These are phyloP conservation scores for Alliaria petiolata DNA, from an alignment of 345 rosid genomes.

Conservation along the genomic window DNA sequence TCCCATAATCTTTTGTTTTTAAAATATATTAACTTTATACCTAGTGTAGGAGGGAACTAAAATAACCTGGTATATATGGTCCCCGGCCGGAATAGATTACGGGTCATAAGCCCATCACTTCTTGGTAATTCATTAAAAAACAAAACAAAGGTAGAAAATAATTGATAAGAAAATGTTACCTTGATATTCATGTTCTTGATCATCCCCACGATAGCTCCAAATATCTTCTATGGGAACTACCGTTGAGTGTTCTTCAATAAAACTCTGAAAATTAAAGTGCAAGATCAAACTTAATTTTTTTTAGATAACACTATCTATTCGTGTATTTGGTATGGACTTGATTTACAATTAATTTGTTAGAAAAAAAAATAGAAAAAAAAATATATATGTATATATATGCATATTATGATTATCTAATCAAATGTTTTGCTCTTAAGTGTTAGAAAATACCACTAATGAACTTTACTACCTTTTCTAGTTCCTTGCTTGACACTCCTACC, in stretches of 20 bases:
- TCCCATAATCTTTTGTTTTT: too few relatives aligned
- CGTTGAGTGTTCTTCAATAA: constrained; percentile 52
- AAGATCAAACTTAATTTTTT: not conserved
- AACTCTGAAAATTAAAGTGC: constrained; percentile 30
- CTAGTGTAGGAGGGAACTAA: not conserved
- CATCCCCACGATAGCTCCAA: constrained; percentile 45
- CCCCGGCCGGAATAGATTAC: not conserved
- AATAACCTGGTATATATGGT: not conserved
- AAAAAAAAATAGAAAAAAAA: too few relatives aligned
- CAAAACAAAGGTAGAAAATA: not conserved
- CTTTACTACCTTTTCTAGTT: constrained; percentile 52
- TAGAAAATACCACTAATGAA: not conserved
- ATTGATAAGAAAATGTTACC: constrained; percentile 36
- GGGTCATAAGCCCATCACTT: too few relatives aligned
- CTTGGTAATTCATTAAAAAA: not conserved
- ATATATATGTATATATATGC: not conserved
- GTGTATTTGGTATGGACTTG: not conserved
- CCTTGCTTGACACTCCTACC: constrained; percentile 74
- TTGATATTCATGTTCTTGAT: constrained; percentile 37
- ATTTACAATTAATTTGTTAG: not conserved
- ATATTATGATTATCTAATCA: too few relatives aligned
- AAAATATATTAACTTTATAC: too few relatives aligned
- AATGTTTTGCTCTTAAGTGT: not conserved
- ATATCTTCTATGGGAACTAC: constrained; percentile 64
- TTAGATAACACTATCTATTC: not conserved